phyloP scores from a whole-genome alignment of 441 rosid genomes.

The Adansonia gregorii region DNA sequence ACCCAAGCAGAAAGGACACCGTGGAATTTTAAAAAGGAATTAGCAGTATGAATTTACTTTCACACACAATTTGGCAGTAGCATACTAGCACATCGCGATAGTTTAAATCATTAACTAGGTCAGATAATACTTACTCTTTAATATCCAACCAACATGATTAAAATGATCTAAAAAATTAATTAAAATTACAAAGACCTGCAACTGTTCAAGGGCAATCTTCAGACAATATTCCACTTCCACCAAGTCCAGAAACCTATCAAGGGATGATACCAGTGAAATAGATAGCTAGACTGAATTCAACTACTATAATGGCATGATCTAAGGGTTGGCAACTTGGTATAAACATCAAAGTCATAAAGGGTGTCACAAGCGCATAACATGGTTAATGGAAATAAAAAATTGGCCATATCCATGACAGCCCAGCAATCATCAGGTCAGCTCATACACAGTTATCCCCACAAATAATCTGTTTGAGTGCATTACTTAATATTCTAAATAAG shows the following conservation, averaged over 20 bases:
- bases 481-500: background rate
- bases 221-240: background rate
- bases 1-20: background rate
- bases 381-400: background rate
- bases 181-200: background rate
- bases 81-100: background rate
- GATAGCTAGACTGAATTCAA: background rate
- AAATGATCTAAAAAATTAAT: background rate
- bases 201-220: background rate
- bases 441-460: background rate
- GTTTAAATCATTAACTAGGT: constrained; percentile 1
- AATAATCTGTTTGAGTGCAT: constrained; percentile 2
- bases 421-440: background rate
- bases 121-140: background rate
- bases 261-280: background rate
- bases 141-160: background rate
- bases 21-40: background rate
- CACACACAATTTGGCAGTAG: background rate
- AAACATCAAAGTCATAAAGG: background rate
- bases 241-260: background rate
- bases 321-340: background rate
- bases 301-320: background rate
- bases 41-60: background rate
- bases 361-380: background rate
- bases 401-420: constrained; percentile 1